Evolutionary conservation across 1,139 yeast genomes (phyloP), one percentile per base, ranked within the genome.

Genomic region (Geotrichum fermentans): DNA sequence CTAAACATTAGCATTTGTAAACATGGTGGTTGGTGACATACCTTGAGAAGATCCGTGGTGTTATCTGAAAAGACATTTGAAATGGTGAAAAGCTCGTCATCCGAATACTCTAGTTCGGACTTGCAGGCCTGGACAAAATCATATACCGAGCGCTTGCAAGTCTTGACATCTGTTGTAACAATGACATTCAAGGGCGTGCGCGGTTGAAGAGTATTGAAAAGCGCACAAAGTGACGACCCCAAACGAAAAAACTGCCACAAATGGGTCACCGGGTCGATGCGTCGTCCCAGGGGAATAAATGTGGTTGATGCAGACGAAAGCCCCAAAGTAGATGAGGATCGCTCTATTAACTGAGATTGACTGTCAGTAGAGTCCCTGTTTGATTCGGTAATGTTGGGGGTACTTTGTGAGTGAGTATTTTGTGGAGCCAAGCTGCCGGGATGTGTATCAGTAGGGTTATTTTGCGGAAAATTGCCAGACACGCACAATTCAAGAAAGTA

Each of bases 71-170:
- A 90, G 1, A 89, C 95, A 66, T 88, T 86, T 18, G 96, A 84
- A 48, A 92, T 86, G 26, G 96, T 88, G 66, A 92, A 90, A 66
- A 90, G 73, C 57, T 82, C 84, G 46, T 86, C 89, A 67, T 88
- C 96, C 50, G 82, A 78, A 56, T 85, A 78, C 44, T 79, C 78
- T 55, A 90, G 73, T 61, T 86, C 82, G 45, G 79, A 75, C 64
- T 87, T 86, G 64, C 95, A 90, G 13, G 95, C 96, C 56, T 83
- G 77, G 50, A 92, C 78, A 65, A 92, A 92, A 64, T 87, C 95
- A 66, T 90, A 92, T 28, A 92, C 89, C 26, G 89, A 83, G 67
- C 86, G 85, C 62, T 92, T 92, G 68, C 96, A 87, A 46, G 84
- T 78, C 61, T 88, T 81, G 57, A 86, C 65, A 64, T 90, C 97